Evolutionary conservation across 768 basidiomycete species (phyloP).

Genomic region (Terana coerulea): DNA sequence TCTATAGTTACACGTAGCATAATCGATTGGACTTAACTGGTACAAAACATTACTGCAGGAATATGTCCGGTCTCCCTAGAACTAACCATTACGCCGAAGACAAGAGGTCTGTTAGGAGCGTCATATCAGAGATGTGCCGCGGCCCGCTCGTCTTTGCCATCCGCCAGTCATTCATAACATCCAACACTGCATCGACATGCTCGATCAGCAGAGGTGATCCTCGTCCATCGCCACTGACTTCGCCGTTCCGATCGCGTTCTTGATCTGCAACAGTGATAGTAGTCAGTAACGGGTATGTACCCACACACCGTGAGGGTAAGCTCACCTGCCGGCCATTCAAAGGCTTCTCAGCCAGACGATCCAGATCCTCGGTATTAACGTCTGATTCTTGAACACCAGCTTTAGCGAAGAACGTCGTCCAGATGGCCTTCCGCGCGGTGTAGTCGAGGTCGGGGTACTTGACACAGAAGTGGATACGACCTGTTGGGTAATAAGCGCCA

Average conservation of each 20-base stretch:
- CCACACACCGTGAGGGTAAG: background rate
- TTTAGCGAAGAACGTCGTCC: conserved; percentile 26
- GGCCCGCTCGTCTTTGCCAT: background rate
- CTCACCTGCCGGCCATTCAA: conserved; percentile 7
- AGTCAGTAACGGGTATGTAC: background rate
- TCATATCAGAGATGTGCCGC: too few relatives aligned
- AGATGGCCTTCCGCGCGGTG: conserved; percentile 25
- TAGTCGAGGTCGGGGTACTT: conserved; percentile 28
- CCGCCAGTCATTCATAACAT: conserved; percentile 9
- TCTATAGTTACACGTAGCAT: too few relatives aligned
- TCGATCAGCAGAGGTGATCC: background rate
- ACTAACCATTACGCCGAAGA: too few relatives aligned
- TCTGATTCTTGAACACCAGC: background rate
- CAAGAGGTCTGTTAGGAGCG: too few relatives aligned
- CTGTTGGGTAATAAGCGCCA: conserved; percentile 15
- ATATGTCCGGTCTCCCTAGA: too few relatives aligned
- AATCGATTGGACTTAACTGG: too few relatives aligned
- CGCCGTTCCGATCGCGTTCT: conserved; percentile 10
- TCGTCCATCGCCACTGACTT: conserved; percentile 5
- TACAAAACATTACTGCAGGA: too few relatives aligned
- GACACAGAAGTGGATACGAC: conserved; percentile 33
- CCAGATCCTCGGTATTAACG: background rate
- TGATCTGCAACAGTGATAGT: background rate
- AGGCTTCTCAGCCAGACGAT: background rate
- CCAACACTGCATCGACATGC: conserved; percentile 9